Evolutionary conservation across 208 protist genomes (phyloP).

Genomic region (Trypanosoma brucei): DNA sequence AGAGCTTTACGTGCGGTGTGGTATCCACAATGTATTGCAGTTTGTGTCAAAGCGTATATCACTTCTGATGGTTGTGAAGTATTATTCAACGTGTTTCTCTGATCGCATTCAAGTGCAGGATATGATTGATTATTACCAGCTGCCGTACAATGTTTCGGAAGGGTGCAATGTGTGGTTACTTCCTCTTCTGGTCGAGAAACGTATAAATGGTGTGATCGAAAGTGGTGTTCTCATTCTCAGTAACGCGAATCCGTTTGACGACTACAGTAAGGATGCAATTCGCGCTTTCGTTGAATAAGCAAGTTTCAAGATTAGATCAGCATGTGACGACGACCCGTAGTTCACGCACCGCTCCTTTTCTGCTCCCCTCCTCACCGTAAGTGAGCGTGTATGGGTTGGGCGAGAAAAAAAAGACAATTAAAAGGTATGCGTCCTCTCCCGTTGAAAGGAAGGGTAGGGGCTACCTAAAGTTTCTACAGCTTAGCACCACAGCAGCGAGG

Average conservation of each 20-base stretch:
- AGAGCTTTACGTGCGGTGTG: slow-evolving; percentile 52
- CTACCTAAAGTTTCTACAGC: too few species aligned
- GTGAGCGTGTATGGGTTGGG: too few species aligned
- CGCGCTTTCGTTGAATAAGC: neutral
- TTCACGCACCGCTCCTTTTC: too few species aligned
- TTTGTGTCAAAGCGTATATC: slow-evolving; percentile 50
- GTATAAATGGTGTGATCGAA: slow-evolving; percentile 82
- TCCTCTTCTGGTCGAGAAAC: slow-evolving; percentile 63
- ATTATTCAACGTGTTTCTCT: slow-evolving; percentile 38
- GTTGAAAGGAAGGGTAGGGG: too few species aligned
- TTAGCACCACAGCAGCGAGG: too few species aligned
- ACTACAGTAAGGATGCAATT: slow-evolving; percentile 31
- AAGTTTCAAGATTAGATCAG: too few species aligned
- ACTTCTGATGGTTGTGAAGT: slow-evolving; percentile 77
- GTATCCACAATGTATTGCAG: slow-evolving; percentile 69
- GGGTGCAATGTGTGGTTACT: slow-evolving; percentile 58
- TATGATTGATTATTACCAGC: slow-evolving; percentile 49
- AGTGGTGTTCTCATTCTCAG: slow-evolving; percentile 52
- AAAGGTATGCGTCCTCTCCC: too few species aligned
- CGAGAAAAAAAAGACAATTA: too few species aligned
- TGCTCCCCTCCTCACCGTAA: too few species aligned
- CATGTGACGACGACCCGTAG: too few species aligned
- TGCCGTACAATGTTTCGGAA: slow-evolving; percentile 36
- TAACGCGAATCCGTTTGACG: slow-evolving; percentile 56
- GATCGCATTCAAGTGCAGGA: slow-evolving; percentile 44